These are phyloP conservation scores for Arthrobotrys iridis DNA, from an alignment of 2,329 filamentous ascomycete species.

Conservation along the genomic window DNA sequence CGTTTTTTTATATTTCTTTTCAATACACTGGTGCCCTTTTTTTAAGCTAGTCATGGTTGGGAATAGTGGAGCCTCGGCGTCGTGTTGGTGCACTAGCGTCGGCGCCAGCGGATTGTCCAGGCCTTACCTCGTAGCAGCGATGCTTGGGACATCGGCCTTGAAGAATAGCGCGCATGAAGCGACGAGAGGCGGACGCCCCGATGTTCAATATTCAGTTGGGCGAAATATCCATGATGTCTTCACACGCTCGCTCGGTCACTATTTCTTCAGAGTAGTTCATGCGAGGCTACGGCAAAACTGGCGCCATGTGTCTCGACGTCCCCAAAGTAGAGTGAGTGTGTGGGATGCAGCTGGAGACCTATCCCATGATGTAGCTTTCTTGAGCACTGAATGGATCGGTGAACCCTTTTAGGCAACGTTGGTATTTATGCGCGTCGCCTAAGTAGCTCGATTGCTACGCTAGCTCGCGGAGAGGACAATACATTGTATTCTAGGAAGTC, in stretches of 20 bases:
- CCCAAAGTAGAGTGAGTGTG: not conserved
- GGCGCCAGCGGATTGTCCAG: not conserved
- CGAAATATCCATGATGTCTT: too few species aligned
- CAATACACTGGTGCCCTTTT: too few species aligned
- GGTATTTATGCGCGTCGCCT: conserved; percentile 5
- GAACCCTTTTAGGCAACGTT: not conserved
- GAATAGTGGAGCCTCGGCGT: conserved; percentile 1
- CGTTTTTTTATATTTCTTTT: not conserved
- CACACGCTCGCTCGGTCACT: not conserved
- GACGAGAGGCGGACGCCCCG: not conserved
- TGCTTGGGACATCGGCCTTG: not conserved
- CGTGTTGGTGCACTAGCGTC: conserved; percentile 17
- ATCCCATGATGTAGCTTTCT: too few species aligned
- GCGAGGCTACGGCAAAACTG: conserved; percentile 19
- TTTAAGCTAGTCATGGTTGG: conserved; percentile 1
- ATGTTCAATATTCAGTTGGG: not conserved
- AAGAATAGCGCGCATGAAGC: not conserved
- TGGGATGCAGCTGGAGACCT: not conserved
- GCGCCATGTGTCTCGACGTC: not conserved
- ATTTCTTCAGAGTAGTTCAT: not conserved
- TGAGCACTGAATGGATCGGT: not conserved
- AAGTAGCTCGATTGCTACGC: not conserved
- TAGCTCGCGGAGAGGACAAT: not conserved
- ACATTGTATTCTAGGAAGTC: not conserved
- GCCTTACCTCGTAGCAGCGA: not conserved